phyloP scores from a whole-genome alignment of 768 basidiomycete genomes.

The Suillus subalutaceus region DNA sequence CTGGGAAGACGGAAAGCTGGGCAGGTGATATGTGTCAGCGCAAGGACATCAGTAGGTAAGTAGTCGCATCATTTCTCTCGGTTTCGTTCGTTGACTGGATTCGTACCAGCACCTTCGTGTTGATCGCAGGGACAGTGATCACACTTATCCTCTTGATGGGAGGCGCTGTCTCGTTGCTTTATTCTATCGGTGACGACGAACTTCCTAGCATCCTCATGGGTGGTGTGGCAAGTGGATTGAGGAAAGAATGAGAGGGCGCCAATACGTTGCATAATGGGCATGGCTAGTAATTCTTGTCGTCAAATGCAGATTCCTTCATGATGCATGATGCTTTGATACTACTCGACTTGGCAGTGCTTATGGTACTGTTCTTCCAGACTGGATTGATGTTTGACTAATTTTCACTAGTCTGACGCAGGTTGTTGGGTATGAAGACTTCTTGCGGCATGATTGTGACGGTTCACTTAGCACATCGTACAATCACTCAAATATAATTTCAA shows the following conservation, averaged over 20 bases:
- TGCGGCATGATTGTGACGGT: not conserved
- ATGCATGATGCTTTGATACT: not conserved
- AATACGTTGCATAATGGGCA: not conserved
- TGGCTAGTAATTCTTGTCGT: not conserved
- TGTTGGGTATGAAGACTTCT: not conserved
- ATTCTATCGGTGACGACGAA: constrained; percentile 58
- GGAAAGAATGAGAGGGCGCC: constrained; percentile 48
- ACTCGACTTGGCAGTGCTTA: not conserved
- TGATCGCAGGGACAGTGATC: constrained; percentile 70
- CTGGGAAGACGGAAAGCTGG: constrained; percentile 67
- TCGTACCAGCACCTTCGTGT: constrained; percentile 64
- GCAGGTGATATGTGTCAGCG: constrained; percentile 77
- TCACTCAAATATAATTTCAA: not conserved
- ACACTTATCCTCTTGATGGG: constrained; percentile 64
- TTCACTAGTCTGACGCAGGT: not conserved
- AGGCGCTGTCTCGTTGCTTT: constrained; percentile 71
- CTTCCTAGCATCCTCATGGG: constrained; percentile 78
- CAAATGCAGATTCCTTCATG: not conserved
- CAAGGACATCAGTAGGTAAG: constrained; percentile 80
- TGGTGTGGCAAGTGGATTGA: constrained; percentile 49
- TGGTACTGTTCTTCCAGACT: not conserved
- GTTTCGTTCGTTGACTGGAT: constrained; percentile 4
- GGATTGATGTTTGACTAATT: not conserved
- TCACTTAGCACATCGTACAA: not conserved
- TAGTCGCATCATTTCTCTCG: constrained; percentile 19